Evolutionary conservation across 179 eudicot genomes (phyloP), one percentile per base, ranked within the genome.

Genomic region (Patellifolia procumbens): DNA sequence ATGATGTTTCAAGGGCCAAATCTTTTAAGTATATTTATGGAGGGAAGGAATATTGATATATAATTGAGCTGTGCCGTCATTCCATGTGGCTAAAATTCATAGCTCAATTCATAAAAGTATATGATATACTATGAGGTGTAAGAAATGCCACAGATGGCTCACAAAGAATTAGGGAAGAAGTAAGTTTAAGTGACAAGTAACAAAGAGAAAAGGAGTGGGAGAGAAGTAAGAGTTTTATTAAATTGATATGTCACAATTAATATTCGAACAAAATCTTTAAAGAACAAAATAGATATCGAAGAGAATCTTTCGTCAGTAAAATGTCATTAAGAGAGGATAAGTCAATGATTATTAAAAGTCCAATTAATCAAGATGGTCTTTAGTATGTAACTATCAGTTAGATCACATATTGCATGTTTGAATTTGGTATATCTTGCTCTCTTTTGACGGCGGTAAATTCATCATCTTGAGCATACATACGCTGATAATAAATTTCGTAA

Each of bases 201-300:
- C 16, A 45, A 64, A 68, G 55, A 43, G 20, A 35, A 42, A 10
- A 29, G 26, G 62, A 20, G 64, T 58, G 55, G 42, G 52, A 71
- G 51, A 76, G 63, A 58, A 43, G 68, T 55, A 55, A 42, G 58
- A 45, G 19, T 68, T 19, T 67, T 11, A 2, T 67, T 7, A 26
- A 6, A 49, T 49, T 67, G 32, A 43, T 24, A n/a, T 42, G 2
- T 20, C 26, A 28, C 45, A 43, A 42, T 26, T 10, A 55, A 68
- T 68, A 76, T 52, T 52, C 16, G 60, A 52, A 69, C 66, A 76
- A 66, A 76, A 76, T 75, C 78, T 32, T 61, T 12, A 24, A 49
- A 15, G 9, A 39, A 34, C 62, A 58, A 42, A 48, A 5, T 15
- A 53, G 3, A 76, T 20, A 58, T 17, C 53, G 42, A 28, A 66